phyloP scores from a whole-genome alignment of 2,329 filamentous ascomycete genomes.

The Epichloe hybrida region DNA sequence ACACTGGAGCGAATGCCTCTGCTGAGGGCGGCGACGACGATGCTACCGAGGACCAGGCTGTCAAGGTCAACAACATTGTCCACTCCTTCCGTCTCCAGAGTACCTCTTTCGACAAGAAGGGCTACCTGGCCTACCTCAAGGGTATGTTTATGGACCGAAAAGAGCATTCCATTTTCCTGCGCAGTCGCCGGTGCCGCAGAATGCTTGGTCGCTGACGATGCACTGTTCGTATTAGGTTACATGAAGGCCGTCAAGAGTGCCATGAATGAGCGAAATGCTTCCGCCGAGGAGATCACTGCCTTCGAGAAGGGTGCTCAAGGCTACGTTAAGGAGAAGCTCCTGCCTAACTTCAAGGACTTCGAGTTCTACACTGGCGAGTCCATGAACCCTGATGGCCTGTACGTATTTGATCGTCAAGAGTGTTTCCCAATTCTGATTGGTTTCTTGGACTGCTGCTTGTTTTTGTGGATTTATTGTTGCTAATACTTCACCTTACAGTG shows the following conservation, averaged over 20 bases:
- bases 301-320: constrained; percentile 66
- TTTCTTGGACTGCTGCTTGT: background rate
- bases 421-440: background rate
- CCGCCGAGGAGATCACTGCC: constrained; percentile 53
- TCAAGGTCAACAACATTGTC: constrained; percentile 85
- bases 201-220: background rate
- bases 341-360: constrained; percentile 84
- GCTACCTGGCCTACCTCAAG: constrained; percentile 74
- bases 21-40: constrained; percentile 84
- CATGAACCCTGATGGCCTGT: constrained; percentile 93
- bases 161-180: too few relatives aligned
- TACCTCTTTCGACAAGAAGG: constrained; percentile 77
- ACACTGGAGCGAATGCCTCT: constrained; percentile 92
- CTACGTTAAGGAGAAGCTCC: constrained; percentile 72
- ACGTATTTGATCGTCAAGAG: constrained; percentile 24
- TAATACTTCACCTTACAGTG: constrained; percentile 32
- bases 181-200: background rate
- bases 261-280: constrained; percentile 48
- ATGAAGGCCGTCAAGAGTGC: constrained; percentile 75
- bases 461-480: background rate
- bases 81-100: constrained; percentile 79
- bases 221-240: constrained; percentile 45
- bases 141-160: constrained; percentile 33
- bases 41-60: constrained; percentile 51
- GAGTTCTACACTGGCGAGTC: constrained; percentile 88